These are phyloP conservation scores for Metschnikowia borealis DNA, from an alignment of 805 yeast species.

Conservation along the genomic window DNA sequence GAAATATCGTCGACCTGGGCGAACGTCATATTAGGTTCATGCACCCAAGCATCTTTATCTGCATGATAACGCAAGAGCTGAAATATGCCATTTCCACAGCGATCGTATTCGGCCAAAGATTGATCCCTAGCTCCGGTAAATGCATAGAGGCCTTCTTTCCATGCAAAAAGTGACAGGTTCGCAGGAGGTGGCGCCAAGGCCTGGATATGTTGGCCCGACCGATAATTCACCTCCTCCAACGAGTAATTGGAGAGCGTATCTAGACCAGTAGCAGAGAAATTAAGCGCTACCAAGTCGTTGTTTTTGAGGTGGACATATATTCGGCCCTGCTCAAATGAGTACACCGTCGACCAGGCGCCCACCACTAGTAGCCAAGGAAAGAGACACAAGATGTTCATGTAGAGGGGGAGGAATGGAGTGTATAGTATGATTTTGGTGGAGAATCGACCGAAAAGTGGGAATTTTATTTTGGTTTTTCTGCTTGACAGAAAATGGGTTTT, in stretches of 20 bases:
- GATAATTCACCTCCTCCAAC: conserved; percentile 15
- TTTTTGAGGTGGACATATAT: conserved; percentile 34
- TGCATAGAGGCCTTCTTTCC: conserved; percentile 28
- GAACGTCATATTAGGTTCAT: conserved; percentile 16
- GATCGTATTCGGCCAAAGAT: conserved; percentile 7
- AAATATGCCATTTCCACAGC: conserved; percentile 28
- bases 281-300: conserved; percentile 33
- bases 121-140: conserved; percentile 14
- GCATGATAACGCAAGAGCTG: conserved; percentile 21
- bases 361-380: conserved; percentile 3
- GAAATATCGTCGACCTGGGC: conserved; percentile 25
- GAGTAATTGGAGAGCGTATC: conserved; percentile 10
- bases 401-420: no score
- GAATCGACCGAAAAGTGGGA: no score
- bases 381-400: neutral
- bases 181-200: conserved; percentile 30
- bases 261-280: conserved; percentile 34
- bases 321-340: conserved; percentile 31
- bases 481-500: neutral
- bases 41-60: conserved; percentile 20
- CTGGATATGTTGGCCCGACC: conserved; percentile 21
- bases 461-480: neutral
- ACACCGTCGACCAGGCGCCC: conserved; percentile 32
- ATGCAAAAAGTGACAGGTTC: conserved; percentile 30
- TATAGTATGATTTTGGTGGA: neutral